These are phyloP conservation scores for Pseudomonodictys pantanalensis DNA, from an alignment of 495 filamentous ascomycete genomes.

Conservation along the genomic window DNA sequence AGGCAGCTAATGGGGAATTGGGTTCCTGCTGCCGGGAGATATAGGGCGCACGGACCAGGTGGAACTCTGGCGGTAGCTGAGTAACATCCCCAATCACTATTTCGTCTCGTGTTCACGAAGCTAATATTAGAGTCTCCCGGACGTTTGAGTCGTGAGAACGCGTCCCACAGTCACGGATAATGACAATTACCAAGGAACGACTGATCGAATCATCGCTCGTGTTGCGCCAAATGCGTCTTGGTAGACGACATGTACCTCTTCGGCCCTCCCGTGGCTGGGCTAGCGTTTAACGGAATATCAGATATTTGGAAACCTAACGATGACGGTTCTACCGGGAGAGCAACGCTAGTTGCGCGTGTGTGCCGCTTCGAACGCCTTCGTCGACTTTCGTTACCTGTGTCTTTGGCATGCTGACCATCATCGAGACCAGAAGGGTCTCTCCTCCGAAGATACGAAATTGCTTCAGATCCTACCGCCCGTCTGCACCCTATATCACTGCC, in stretches of 20 bases:
- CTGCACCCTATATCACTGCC: too few relatives aligned
- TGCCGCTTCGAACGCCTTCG: slow-evolving; percentile 9
- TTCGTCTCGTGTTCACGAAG: slow-evolving; percentile 13
- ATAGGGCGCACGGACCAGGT: slow-evolving; percentile 4
- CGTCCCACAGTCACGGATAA: slow-evolving; percentile 4
- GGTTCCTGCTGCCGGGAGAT: slow-evolving; percentile 1
- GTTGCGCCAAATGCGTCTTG: slow-evolving; percentile 6
- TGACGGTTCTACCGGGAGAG: not conserved
- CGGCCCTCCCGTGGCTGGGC: slow-evolving; percentile 8
- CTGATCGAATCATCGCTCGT: slow-evolving; percentile 5
- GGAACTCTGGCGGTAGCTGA: slow-evolving; percentile 23
- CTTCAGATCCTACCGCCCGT: too few relatives aligned
- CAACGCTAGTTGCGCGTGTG: slow-evolving; percentile 18
- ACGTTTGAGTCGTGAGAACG: slow-evolving; percentile 15
- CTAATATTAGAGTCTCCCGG: slow-evolving; percentile 26
- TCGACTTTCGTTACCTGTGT: slow-evolving; percentile 1
- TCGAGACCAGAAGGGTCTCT: not conserved
- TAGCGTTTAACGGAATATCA: not conserved
- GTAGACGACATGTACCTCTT: not conserved
- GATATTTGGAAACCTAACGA: not conserved
- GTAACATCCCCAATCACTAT: slow-evolving; percentile 12
- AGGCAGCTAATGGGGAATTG: slow-evolving; percentile 1
- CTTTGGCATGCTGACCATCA: slow-evolving; percentile 24
- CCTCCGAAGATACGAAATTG: not conserved
- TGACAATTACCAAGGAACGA: slow-evolving; percentile 3